Evolutionary conservation across 805 yeast species (phyloP).

Genomic region (Metschnikowia arizonensis): DNA sequence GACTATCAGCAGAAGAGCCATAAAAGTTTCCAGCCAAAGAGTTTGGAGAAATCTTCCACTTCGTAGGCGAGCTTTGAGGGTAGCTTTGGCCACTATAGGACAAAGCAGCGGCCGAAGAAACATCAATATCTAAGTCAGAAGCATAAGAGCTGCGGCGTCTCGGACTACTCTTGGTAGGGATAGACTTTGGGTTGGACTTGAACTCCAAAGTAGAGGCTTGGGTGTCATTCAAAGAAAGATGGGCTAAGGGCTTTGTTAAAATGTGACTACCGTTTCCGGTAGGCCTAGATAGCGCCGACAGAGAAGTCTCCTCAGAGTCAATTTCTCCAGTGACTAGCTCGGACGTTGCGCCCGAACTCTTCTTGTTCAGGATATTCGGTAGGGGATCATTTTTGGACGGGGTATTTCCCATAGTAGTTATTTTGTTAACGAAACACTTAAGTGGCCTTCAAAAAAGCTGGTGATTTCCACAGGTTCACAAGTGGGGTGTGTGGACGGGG

Average conservation of each 20-base stretch:
- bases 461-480: slow-evolving; percentile 2
- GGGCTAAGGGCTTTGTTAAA: slow-evolving; percentile 6
- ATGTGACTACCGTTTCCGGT: slow-evolving; percentile 22
- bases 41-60: slow-evolving; percentile 5
- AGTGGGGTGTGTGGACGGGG: neutral
- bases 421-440: neutral
- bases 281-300: slow-evolving; percentile 40
- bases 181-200: slow-evolving; percentile 13
- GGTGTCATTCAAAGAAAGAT: slow-evolving; percentile 1
- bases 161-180: slow-evolving; percentile 8
- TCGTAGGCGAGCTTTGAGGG: slow-evolving; percentile 7
- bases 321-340: slow-evolving; percentile 31
- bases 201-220: neutral
- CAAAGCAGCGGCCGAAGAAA: slow-evolving; percentile 43
- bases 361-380: slow-evolving; percentile 37
- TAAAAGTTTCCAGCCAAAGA: slow-evolving; percentile 9
- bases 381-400: slow-evolving; percentile 53
- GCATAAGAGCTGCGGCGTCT: slow-evolving; percentile 9
- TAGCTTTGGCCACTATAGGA: slow-evolving; percentile 3
- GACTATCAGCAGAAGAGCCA: slow-evolving; percentile 42
- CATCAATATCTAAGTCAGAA: slow-evolving; percentile 37
- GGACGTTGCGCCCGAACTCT: slow-evolving; percentile 24
- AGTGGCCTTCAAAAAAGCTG: neutral
- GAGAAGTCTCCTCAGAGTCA: slow-evolving; percentile 39
- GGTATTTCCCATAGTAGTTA: slow-evolving; percentile 56